These are phyloP conservation scores for Aethionema arabicum DNA, from an alignment of 345 rosid species.

Conservation along the genomic window DNA sequence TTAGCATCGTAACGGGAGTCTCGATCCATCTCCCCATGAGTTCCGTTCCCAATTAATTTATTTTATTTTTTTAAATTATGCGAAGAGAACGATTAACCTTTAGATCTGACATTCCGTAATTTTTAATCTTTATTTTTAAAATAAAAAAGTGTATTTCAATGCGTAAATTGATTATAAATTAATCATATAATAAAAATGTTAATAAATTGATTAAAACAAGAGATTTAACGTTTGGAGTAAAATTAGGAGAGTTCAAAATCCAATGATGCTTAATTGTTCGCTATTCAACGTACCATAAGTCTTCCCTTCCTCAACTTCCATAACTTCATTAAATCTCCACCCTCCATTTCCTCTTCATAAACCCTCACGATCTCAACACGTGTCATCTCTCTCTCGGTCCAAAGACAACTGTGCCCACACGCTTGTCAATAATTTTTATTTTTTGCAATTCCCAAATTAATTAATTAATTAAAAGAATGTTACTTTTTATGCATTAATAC, in stretches of 20 bases:
- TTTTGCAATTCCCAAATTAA: conserved; percentile 23
- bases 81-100: conserved; percentile 35
- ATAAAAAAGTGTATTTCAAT: conserved; percentile 13
- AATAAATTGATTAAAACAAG: conserved; percentile 8
- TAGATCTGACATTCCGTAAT: conserved; percentile 69
- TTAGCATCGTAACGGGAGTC: conserved; percentile 19
- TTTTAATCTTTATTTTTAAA: conserved; percentile 38
- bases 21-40: not conserved
- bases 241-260: conserved; percentile 46
- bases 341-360: conserved; percentile 6
- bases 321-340: conserved; percentile 37
- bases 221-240: conserved; percentile 39
- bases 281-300: conserved; percentile 75
- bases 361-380: conserved; percentile 16
- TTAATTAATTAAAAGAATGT: conserved; percentile 24
- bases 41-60: conserved; percentile 8
- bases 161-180: not conserved
- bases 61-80: not conserved
- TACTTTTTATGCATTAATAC: conserved; percentile 33
- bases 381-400: conserved; percentile 1
- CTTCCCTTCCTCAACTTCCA: conserved; percentile 57
- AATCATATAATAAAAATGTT: not conserved
- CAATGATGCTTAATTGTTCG: conserved; percentile 51
- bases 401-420: conserved; percentile 35
- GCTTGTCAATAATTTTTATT: conserved; percentile 27